Evolutionary conservation across 2,329 filamentous ascomycete species (phyloP).

Genomic region (Cordyceps javanica): DNA sequence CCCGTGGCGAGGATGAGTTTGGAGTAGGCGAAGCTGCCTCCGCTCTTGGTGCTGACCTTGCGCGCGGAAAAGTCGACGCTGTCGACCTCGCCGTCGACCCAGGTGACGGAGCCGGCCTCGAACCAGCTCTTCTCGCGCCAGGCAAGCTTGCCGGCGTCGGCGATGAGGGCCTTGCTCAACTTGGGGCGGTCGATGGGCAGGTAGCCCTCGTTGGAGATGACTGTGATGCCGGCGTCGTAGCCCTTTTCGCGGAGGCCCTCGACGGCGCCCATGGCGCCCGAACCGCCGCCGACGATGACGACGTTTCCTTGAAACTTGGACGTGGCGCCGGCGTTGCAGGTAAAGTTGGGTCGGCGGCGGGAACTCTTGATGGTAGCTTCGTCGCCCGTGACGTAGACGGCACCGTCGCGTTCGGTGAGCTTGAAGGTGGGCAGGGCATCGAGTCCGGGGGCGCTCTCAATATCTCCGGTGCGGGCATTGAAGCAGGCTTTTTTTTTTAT

Average conservation of each 20-base stretch:
- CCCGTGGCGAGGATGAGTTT: constrained; percentile 91
- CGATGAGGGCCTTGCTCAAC: constrained; percentile 85
- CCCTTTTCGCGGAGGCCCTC: constrained; percentile 79
- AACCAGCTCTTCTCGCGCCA: constrained; percentile 76
- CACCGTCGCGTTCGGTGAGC: constrained; percentile 72
- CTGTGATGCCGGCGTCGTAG: constrained; percentile 71
- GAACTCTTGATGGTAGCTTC: constrained; percentile 72
- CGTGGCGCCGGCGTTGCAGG: constrained; percentile 50
- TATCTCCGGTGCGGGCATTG: constrained; percentile 79
- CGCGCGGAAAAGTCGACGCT: constrained; percentile 70
- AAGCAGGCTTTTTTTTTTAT: constrained; percentile 68
- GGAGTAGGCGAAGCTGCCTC: constrained; percentile 67
- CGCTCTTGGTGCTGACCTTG: constrained; percentile 67
- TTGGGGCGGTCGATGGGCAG: constrained; percentile 90
- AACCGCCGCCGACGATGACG: constrained; percentile 83
- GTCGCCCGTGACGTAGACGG: constrained; percentile 77
- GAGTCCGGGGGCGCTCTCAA: constrained; percentile 89
- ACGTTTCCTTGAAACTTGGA: constrained; percentile 55
- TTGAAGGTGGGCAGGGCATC: constrained; percentile 82
- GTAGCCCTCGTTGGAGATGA: constrained; percentile 79
- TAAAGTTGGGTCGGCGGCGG: constrained; percentile 66
- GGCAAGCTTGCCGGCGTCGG: constrained; percentile 71
- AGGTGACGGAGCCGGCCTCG: constrained; percentile 51
- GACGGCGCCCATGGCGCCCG: constrained; percentile 72
- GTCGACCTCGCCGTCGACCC: constrained; percentile 59